Percentiles rank a stretch among this genome's conserved stretches.
Evolutionary conservation across 345 rosid species (phyloP).

Genomic region (Physaria fendleri): DNA sequence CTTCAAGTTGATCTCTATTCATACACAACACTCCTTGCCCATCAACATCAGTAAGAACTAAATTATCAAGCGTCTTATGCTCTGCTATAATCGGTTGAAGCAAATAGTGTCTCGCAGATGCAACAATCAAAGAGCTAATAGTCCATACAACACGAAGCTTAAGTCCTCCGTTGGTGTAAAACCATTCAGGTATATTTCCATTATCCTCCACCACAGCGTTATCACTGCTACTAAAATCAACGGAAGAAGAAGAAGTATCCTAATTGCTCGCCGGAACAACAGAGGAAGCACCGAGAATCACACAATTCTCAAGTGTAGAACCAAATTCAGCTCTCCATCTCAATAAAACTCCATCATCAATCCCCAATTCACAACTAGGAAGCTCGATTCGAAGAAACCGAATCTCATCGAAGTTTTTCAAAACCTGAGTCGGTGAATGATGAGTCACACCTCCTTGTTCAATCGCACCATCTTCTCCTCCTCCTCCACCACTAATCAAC

Average conservation of each 20-base stretch:
- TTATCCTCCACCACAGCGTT: too few species aligned
- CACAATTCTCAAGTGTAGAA: slow-evolving; percentile 83
- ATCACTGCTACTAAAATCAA: too few species aligned
- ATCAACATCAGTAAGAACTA: slow-evolving; percentile 79
- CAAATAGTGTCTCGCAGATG: slow-evolving; percentile 88
- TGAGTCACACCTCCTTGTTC: slow-evolving; percentile 87
- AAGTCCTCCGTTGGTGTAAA: slow-evolving; percentile 87
- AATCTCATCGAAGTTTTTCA: slow-evolving; percentile 85
- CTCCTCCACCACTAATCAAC: neutral
- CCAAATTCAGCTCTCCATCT: slow-evolving; percentile 98
- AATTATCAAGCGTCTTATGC: slow-evolving; percentile 76
- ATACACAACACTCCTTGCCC: slow-evolving; percentile 91
- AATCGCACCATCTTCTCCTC: slow-evolving; percentile 44
- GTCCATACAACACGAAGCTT: slow-evolving; percentile 97
- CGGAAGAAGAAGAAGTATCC: too few species aligned
- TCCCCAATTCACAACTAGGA: slow-evolving; percentile 78
- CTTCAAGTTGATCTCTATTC: slow-evolving; percentile 88
- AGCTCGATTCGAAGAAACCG: slow-evolving; percentile 82
- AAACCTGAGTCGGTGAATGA: slow-evolving; percentile 91
- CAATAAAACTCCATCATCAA: slow-evolving; percentile 78
- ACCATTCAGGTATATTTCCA: slow-evolving; percentile 89
- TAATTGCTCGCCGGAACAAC: too few species aligned
- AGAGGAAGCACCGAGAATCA: slow-evolving; percentile 84
- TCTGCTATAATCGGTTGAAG: slow-evolving; percentile 82
- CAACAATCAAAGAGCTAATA: slow-evolving; percentile 84